Evolutionary conservation across 1,284 basidiomycete genomes (phyloP).

Genomic region (Ceratobasidium sp.): DNA sequence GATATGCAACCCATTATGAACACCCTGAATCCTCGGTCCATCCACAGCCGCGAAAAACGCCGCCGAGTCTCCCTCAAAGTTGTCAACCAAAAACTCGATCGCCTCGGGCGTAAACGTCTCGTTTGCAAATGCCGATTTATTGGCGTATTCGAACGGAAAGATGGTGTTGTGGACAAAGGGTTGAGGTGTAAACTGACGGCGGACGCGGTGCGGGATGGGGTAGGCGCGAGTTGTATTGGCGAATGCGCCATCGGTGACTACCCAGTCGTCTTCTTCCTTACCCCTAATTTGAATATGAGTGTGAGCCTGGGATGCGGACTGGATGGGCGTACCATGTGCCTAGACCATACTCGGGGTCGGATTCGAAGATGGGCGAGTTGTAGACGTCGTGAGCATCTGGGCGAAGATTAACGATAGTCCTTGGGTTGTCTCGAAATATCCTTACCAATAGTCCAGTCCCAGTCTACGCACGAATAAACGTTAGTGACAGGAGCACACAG

Average conservation of each 20-base stretch:
- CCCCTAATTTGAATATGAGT: too few relatives aligned
- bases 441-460: slow-evolving; percentile 34
- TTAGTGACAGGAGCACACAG: background rate
- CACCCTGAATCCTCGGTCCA: slow-evolving; percentile 33
- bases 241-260: slow-evolving; percentile 38
- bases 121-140: slow-evolving; percentile 35
- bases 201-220: slow-evolving; percentile 35
- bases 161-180: slow-evolving; percentile 35
- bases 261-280: slow-evolving; percentile 18
- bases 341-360: slow-evolving; percentile 30
- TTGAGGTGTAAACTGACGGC: slow-evolving; percentile 34
- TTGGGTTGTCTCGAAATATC: background rate
- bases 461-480: slow-evolving; percentile 3
- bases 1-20: slow-evolving; percentile 37
- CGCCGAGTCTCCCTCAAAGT: slow-evolving; percentile 34
- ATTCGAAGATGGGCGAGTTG: slow-evolving; percentile 36
- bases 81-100: slow-evolving; percentile 31
- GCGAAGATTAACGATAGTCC: background rate
- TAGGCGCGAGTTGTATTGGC: slow-evolving; percentile 32
- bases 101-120: slow-evolving; percentile 34
- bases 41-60: slow-evolving; percentile 35
- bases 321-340: slow-evolving; percentile 22
- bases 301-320: too few relatives aligned
- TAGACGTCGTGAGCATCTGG: slow-evolving; percentile 33
- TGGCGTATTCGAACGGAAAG: slow-evolving; percentile 35